A percentile compares a stretch with the other conserved stretches of the same genome.
phyloP scores from a whole-genome alignment of 345 rosid species.

The Brassica incana region DNA sequence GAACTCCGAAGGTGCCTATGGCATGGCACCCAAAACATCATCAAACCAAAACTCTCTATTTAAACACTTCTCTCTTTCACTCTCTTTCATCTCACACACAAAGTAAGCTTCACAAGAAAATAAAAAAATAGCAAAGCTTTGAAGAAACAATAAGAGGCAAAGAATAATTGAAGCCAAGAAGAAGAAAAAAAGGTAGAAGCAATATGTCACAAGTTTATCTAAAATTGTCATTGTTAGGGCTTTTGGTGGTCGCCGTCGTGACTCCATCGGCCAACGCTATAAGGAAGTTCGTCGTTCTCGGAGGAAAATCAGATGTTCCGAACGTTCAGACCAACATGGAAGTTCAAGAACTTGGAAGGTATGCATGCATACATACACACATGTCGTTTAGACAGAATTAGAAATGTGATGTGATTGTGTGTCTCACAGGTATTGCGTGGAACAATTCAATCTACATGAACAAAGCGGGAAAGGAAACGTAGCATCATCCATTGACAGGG shows the following conservation, averaged over 20 bases:
- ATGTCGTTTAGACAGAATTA: not conserved
- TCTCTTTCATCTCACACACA: not conserved
- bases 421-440: constrained; percentile 47
- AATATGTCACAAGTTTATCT: constrained; percentile 22
- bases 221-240: constrained; percentile 26
- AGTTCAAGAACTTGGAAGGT: constrained; percentile 78
- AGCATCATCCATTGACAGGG: constrained; percentile 22
- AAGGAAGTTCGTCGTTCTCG: constrained; percentile 41
- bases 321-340: constrained; percentile 53
- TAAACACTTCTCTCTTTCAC: constrained; percentile 1
- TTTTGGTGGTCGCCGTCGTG: constrained; percentile 23
- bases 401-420: constrained; percentile 14
- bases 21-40: constrained; percentile 32
- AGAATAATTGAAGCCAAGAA: constrained; percentile 5
- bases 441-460: constrained; percentile 56
- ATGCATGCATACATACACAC: not conserved
- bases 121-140: not conserved
- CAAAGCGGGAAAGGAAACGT: constrained; percentile 21
- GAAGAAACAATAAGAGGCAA: not conserved
- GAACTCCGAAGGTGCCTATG: constrained; percentile 36
- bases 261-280: constrained; percentile 22
- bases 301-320: constrained; percentile 50
- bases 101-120: not conserved
- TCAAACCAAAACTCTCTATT: constrained; percentile 14
- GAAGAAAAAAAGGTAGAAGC: not conserved